Base-by-base conservation (phyloP, 768 basidiomycete species). In the Russula emetica region DNA sequence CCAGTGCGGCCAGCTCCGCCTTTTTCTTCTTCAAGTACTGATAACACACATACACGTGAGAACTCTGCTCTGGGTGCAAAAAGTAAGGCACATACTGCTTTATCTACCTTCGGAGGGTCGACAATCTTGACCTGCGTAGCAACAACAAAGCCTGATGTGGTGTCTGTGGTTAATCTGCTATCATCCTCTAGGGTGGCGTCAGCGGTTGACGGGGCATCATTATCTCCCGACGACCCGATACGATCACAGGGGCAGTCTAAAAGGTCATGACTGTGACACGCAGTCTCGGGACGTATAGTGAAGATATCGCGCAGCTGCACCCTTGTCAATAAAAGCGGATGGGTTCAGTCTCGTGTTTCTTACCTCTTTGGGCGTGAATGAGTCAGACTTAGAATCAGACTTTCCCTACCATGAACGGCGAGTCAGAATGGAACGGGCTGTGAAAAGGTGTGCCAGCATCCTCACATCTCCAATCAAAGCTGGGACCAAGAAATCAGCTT, bases 181-280 rank as follows among this genome's bases (percentile, higher is more conserved):
- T 77, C 73, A 34, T 61, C 69, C 28, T 72, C 71, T 54, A 36
- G 18, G 30, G 34, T 9, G 5, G 47, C 20, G 50, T 61, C 64
- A n/a, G 56, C 5, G 14, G 44, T 38, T 7, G 52, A 18, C 24
- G n/a, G 11, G 24, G 51, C 49, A 40, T 47, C 52, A 1, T 34
- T 36, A 32, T 65, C 56, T 44, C 32, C 61, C 36, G 55, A 24
- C 5, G 26, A 57, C 9, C 44, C 54, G 3, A 40, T 24, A 13
- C 60, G 58, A 51, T 81, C 82, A 67, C 92, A 96, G 13, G 77
- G 78, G 71, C 95, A 98, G 63, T 84, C 87, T 16, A 98, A 79
- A 20, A 98, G 80, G 67, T 98, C 96, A 70, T 98, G 96, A 1
- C 95, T 98, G 65, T 95, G 89, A 76, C 92, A 95, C 9, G 79